Base-by-base conservation (phyloP, 257 asterid species). In the Solanum piurae region DNA sequence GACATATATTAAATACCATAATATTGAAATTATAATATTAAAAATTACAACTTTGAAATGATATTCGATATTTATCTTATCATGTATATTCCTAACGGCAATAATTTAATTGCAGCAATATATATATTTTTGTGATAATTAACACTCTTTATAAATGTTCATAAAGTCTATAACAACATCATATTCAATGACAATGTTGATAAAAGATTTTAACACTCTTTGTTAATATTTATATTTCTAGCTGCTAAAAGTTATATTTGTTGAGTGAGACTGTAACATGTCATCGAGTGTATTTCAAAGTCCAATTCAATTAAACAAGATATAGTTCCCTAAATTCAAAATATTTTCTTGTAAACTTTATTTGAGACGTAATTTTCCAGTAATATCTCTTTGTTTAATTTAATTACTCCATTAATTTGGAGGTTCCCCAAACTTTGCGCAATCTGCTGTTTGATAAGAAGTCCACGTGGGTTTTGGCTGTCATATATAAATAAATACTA, bases 161-260 rank as follows among this genome's bases (percentile, higher is more conserved):
- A 16, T 52, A 52, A 52, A 16, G 1, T 1, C 3, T 16, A 52
- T 52, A 14, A 0, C 0, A 0, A 52, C 0, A 6, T 52, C 18
- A 2, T 1, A 52, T 52, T 16, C 1, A 52, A 6, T 52, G 2
- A 13, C 20, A 29, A 29, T 29, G 31, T 29, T 29, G 31, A 33
- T 33, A 33, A 33, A 33, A 33, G 4, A 33, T 33, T 33, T 29
- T 49, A 14, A 49, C 60, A 49, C 21, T 5, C 6, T 49, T 5
- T 49, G 9, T 16, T 49, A 49, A 44, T 12, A 12, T 44, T 8
- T 38, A 38, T 38, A 38, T 38, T 37, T 38, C 8, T 49, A 49
- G 23, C 9, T 3, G 60, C 1, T 6, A 52, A 49, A 52, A 60
- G 0, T 23, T 8, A 60, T 55, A 18, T 55, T 6, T 55, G 9